Evolutionary conservation across 495 filamentous ascomycete species (phyloP), one percentile per base, ranked within the genome.

Genomic region (Penicillium ochrochloron): DNA sequence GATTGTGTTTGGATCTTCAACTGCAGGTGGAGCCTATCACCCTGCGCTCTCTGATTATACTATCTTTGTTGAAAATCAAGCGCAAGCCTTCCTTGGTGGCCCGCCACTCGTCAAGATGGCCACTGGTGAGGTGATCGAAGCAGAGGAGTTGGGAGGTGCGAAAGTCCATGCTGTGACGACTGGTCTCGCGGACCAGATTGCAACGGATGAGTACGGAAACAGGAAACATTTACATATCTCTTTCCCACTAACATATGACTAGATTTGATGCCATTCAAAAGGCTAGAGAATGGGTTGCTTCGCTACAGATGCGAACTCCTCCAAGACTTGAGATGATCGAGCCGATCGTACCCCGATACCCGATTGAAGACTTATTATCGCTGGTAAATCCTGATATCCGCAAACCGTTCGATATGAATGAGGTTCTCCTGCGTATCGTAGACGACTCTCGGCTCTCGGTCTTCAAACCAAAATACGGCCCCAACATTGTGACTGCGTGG

Each of bases 21-120:
- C 74, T 0, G 74, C 74, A 6, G 74, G 74, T 5, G 74, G 74
- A 12, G 74, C 74, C n/a, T 76, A 76, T 58, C 74, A 76, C 39
- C 74, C 74, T 5, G 74, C 74, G 2, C 54, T 76, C 7, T 76
- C 74, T 9, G 74, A 75, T 46, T 75, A 76, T 44, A 75, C 74
- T 1, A 75, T 76, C 21, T 76, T 76, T 29, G 74, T 76, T 7
- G 66, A 76, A 29, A 71, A 71, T 33, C 74, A 76, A 52, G 74
- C 68, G 0, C 74, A 76, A 54, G 74, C 71, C 2, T 76, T 72
- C 34, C 69, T 76, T 4, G 74, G 72, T 17, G 74, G 74, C 2
- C 74, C 74, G 0, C 74, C 74, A 0, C 59, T 76, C 19, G 74
- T 76, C 15, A 76, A 75, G 46, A 76, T 76, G 74, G 74, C 74